A percentile compares a stretch with the other conserved stretches of the same genome.
Evolutionary conservation across 441 rosid genomes (phyloP).

Genomic region (Aleurites moluccanus): DNA sequence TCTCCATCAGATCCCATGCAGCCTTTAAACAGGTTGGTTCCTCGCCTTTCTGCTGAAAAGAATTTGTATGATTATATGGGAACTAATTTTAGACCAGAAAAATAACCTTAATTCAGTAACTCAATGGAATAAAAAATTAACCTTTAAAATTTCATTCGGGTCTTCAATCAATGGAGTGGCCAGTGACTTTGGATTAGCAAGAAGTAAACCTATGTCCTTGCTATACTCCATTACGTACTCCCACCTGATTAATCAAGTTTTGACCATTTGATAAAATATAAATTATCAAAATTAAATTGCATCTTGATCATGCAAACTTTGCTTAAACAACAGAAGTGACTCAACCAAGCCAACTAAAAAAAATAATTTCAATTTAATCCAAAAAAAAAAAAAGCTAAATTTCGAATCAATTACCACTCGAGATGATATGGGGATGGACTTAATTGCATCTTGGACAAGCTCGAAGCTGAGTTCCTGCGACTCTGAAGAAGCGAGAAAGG

Average conservation of each 20-base stretch:
- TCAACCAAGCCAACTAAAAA: background rate
- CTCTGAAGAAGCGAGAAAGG: constrained; percentile 91
- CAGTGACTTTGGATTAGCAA: constrained; percentile 43
- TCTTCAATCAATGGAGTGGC: constrained; percentile 54
- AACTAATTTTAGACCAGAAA: background rate
- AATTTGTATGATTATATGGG: constrained; percentile 1
- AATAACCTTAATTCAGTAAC: background rate
- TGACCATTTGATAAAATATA: background rate
- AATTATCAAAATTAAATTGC: background rate
- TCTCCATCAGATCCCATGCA: constrained; percentile 96
- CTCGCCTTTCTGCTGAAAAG: constrained; percentile 44
- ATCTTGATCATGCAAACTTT: background rate
- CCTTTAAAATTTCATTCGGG: constrained; percentile 59
- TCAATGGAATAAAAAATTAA: constrained; percentile 18
- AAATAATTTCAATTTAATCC: background rate
- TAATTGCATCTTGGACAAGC: constrained; percentile 57
- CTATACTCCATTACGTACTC: constrained; percentile 89
- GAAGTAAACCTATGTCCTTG: constrained; percentile 68
- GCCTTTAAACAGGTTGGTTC: constrained; percentile 73
- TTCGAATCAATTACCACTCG: constrained; percentile 52
- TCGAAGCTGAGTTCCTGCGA: constrained; percentile 56
- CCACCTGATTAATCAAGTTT: constrained; percentile 52
- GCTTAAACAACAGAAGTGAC: background rate
- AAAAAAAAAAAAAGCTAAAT: background rate
- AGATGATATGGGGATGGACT: constrained; percentile 55